A percentile compares a stretch with the other conserved stretches of the same genome.
Conservation (phyloP, 2,329 filamentous ascomycete species). For the Mycosphaerella sp. region DNA sequence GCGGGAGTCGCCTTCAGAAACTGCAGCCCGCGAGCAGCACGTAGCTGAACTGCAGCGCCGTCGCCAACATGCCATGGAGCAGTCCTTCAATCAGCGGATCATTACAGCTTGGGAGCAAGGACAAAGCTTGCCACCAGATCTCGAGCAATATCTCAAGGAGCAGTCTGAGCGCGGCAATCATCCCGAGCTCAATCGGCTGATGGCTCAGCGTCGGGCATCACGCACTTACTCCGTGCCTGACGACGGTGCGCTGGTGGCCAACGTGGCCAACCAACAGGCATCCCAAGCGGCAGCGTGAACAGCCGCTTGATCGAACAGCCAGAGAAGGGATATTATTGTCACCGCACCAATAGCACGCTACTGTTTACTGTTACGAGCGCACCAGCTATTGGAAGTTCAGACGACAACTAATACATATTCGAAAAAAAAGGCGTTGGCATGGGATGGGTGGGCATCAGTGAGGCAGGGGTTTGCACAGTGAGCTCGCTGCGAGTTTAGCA, state of each 20-base stretch:
- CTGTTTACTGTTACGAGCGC: background rate
- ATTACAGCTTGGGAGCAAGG: conserved; percentile 31
- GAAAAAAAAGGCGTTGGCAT: conserved; percentile 1
- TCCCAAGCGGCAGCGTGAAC: conserved; percentile 21
- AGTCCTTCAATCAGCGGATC: conserved; percentile 28
- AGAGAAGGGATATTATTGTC: background rate
- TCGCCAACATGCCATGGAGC: conserved; percentile 24
- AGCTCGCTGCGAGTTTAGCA: conserved; percentile 11
- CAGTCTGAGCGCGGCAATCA: conserved; percentile 29
- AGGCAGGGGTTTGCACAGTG: conserved; percentile 4
- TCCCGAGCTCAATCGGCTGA: conserved; percentile 16
- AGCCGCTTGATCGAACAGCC: background rate
- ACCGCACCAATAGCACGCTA: background rate
- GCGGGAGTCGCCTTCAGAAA: conserved; percentile 20
- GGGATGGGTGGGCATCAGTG: background rate
- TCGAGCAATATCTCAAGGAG: conserved; percentile 35
- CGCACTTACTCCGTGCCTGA: conserved; percentile 16
- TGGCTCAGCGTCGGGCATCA: conserved; percentile 17
- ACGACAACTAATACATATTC: conserved; percentile 1
- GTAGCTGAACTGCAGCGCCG: conserved; percentile 25
- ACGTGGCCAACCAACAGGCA: conserved; percentile 5
- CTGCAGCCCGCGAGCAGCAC: conserved; percentile 24
- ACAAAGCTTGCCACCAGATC: conserved; percentile 30
- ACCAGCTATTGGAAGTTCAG: background rate
- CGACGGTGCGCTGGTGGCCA: conserved; percentile 16